A percentile compares a stretch with the other conserved stretches of the same genome.
Conservation (phyloP, 1,284 basidiomycete species). For the Ceratorhiza oryzae-sativae region DNA sequence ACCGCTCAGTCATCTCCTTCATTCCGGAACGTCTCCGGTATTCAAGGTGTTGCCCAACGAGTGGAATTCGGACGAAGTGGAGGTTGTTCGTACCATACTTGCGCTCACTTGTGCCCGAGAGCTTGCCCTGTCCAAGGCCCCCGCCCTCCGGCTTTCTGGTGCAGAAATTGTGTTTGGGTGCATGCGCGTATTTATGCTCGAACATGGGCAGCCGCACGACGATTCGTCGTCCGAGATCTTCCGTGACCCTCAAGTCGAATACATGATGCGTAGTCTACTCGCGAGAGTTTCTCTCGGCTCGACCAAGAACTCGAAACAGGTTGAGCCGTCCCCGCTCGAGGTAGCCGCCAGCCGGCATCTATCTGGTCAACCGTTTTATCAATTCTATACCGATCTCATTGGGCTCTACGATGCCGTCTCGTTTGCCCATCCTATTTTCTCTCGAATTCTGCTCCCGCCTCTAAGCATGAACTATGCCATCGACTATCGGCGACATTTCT, state of each 20-base stretch:
- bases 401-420: constrained; percentile 90
- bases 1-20: constrained; percentile 82
- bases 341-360: constrained; percentile 61
- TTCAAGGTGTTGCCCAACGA: constrained; percentile 70
- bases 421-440: constrained; percentile 82
- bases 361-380: constrained; percentile 85
- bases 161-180: constrained; percentile 74
- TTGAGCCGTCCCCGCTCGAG: constrained; percentile 59
- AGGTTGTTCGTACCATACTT: constrained; percentile 75
- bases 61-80: constrained; percentile 84
- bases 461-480: constrained; percentile 72
- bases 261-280: constrained; percentile 66
- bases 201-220: constrained; percentile 61
- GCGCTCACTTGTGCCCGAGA: constrained; percentile 58
- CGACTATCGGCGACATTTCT: constrained; percentile 87
- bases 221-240: constrained; percentile 71
- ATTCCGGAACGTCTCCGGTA: constrained; percentile 76
- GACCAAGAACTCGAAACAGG: constrained; percentile 36
- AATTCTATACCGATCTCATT: constrained; percentile 92
- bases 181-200: constrained; percentile 96
- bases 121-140: constrained; percentile 52
- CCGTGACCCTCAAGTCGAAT: constrained; percentile 66
- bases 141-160: constrained; percentile 59
- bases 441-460: constrained; percentile 77
- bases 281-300: constrained; percentile 58